These are phyloP conservation scores for Cryptococcus hybrid DNA, from an alignment of 1,284 basidiomycete species.

Conservation along the genomic window DNA sequence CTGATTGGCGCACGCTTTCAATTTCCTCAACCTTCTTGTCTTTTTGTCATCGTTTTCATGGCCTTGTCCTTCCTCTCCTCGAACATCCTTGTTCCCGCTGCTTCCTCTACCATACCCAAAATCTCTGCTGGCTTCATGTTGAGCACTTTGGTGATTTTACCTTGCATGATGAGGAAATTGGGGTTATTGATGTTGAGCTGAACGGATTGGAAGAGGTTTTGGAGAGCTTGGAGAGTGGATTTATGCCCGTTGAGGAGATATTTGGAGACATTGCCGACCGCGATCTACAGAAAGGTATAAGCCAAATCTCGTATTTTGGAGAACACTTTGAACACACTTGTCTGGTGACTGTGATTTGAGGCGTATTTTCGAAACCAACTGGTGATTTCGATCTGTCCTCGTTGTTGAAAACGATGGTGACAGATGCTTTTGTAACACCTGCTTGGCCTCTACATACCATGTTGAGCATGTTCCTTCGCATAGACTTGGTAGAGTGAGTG, in stretches of 20 bases:
- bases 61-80: constrained; percentile 99
- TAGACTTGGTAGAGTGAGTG: constrained; percentile 1
- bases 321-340: constrained; percentile 60
- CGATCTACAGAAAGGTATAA: constrained; percentile 60
- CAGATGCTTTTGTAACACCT: constrained; percentile 94
- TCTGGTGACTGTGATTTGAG: constrained; percentile 94
- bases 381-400: constrained; percentile 87
- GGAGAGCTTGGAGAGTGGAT: constrained; percentile 80
- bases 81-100: constrained; percentile 98
- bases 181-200: constrained; percentile 99
- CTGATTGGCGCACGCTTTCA: constrained; percentile 53
- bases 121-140: constrained; percentile 99
- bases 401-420: constrained; percentile 99
- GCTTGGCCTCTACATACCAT: constrained; percentile 78
- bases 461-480: background rate
- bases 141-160: constrained; percentile 91
- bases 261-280: constrained; percentile 91
- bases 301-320: background rate
- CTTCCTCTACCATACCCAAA: constrained; percentile 98
- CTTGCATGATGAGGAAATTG: constrained; percentile 99
- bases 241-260: constrained; percentile 98
- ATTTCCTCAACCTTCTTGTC: constrained; percentile 96
- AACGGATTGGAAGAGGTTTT: constrained; percentile 93
- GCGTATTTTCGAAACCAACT: constrained; percentile 74
- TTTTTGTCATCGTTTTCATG: constrained; percentile 95